Base-by-base conservation (phyloP, 345 rosid genomes). In the Angophora floribunda region DNA sequence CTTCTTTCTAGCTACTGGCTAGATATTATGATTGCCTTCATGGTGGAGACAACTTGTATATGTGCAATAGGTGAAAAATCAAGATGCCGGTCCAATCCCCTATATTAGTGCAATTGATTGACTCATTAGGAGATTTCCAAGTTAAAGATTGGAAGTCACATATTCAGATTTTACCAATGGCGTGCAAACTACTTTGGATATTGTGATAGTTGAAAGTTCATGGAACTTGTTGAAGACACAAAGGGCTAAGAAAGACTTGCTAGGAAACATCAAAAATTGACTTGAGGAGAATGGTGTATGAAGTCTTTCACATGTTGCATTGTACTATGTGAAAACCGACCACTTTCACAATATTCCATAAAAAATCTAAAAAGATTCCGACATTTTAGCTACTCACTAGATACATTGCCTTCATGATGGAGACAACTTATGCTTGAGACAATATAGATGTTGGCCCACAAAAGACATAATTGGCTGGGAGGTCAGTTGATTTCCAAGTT, bases 271-370 rank as follows among this genome's bases (percentile, higher is more conserved):
- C 6, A 61, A 61, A 61, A 28, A n/a, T 61, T 28, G 70, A 28
- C 17, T 61, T 61, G 3, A 61, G 2, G 4, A 61, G 17, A 28
- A 61, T 1, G 36, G 28, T 0, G 0, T 6, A 61, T 61, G 32
- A 61, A 0, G 4, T 61, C 70, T 61, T 61, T 5, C 36, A 61
- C 70, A 61, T 13, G 14, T 13, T 61, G 2, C 17, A 0, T 13
- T 61, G 36, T 61, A 7, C 0, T 5, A 13, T 61, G 63, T 24
- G 28, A 57, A 57, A 57, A 57, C 26, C 22, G 15, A 61, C 16
- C 32, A 28, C 1, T 2, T 13, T 36, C 11, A 59, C 30, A 26
- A 0, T 11, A 59, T 30, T 59, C 13, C 15, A 61, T 5, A 26
- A 30, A 61, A 61, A 61, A 61, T 28, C 30, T 61, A 28, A 15